Conservation (phyloP, 306 rosid genomes). For the Casuarina cunninghamiana region DNA sequence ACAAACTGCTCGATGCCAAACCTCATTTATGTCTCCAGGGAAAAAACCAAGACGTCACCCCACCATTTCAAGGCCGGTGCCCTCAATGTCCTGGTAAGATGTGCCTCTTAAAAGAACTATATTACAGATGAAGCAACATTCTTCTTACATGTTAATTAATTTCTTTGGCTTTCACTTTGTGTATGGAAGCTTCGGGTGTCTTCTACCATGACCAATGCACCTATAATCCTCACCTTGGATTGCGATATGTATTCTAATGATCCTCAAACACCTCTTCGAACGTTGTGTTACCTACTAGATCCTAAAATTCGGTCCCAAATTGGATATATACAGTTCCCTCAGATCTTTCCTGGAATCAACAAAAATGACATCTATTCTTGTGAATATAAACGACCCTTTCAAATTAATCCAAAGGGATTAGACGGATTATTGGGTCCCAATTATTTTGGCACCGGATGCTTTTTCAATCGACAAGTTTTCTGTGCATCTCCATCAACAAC, state of each 20-base stretch:
- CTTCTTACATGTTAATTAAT: constrained; percentile 5
- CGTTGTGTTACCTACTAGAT: constrained; percentile 34
- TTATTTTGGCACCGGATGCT: constrained; percentile 39
- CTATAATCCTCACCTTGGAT: constrained; percentile 35
- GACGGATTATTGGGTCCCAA: constrained; percentile 35
- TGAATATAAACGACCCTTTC: constrained; percentile 2
- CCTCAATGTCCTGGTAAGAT: constrained; percentile 43
- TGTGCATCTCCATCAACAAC: constrained; percentile 36
- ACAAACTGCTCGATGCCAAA: constrained; percentile 34
- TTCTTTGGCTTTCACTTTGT: background rate
- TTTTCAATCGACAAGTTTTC: constrained; percentile 33
- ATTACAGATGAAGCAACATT: too few relatives aligned
- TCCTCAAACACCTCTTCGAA: constrained; percentile 34
- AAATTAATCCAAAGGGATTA: constrained; percentile 26
- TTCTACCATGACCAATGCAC: constrained; percentile 46
- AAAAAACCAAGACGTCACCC: constrained; percentile 30
- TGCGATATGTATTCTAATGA: constrained; percentile 52
- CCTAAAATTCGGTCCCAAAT: background rate
- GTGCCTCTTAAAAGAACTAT: too few relatives aligned
- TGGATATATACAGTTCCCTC: constrained; percentile 42
- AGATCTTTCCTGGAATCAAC: constrained; percentile 32
- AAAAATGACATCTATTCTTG: constrained; percentile 28
- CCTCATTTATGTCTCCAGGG: constrained; percentile 47
- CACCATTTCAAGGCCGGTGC: constrained; percentile 61
- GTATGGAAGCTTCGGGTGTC: constrained; percentile 45